Percentiles rank a stretch among this genome's conserved stretches.
Evolutionary conservation across 179 eudicot genomes (phyloP).

Genomic region (Dionaea muscipula): DNA sequence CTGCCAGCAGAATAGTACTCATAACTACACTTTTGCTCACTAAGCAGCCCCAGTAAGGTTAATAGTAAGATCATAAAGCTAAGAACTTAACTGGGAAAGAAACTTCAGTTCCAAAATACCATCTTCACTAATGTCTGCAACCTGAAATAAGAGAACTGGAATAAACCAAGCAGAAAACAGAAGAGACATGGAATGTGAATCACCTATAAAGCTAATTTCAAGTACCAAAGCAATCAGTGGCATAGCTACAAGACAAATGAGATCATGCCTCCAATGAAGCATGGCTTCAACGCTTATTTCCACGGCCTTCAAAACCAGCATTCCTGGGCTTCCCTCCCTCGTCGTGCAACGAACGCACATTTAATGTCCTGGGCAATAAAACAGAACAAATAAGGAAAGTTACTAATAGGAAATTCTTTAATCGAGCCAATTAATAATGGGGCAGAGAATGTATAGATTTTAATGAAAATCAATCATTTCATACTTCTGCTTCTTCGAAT

Average conservation of each 20-base stretch:
- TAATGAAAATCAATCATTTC: slow-evolving; percentile 17
- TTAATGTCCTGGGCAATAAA: slow-evolving; percentile 32
- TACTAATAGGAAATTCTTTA: too few species aligned
- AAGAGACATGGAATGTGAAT: slow-evolving; percentile 33
- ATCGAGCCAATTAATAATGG: too few species aligned
- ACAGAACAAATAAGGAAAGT: slow-evolving; percentile 7
- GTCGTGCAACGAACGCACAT: slow-evolving; percentile 38
- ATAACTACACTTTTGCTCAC: not conserved
- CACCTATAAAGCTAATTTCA: slow-evolving; percentile 39
- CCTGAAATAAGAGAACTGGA: slow-evolving; percentile 55
- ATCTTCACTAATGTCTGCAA: slow-evolving; percentile 50
- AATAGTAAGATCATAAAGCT: slow-evolving; percentile 24
- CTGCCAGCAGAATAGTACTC: not conserved
- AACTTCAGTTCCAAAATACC: slow-evolving; percentile 46
- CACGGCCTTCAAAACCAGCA: slow-evolving; percentile 40
- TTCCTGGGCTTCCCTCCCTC: slow-evolving; percentile 50
- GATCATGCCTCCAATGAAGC: slow-evolving; percentile 15
- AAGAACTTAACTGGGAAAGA: slow-evolving; percentile 44
- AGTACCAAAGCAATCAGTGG: slow-evolving; percentile 26
- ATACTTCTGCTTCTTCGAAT: slow-evolving; percentile 64
- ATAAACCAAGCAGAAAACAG: slow-evolving; percentile 44
- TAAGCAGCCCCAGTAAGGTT: slow-evolving; percentile 19
- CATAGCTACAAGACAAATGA: slow-evolving; percentile 14
- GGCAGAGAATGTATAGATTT: not conserved
- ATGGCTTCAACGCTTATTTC: slow-evolving; percentile 34